These are phyloP conservation scores for Flaveria bidentis DNA, from an alignment of 129 eudicot species.

Conservation along the genomic window DNA sequence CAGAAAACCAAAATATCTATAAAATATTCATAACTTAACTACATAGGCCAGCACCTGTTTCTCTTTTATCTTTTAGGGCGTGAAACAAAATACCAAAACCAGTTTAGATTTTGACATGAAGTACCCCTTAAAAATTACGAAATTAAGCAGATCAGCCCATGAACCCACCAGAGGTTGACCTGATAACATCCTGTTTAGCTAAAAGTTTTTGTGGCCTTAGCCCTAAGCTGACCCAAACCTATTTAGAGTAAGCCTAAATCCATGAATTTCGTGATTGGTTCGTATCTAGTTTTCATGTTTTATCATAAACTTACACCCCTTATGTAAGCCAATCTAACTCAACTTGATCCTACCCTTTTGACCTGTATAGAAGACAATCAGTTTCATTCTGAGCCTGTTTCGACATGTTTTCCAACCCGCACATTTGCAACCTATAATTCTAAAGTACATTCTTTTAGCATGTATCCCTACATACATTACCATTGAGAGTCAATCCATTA, in stretches of 20 bases:
- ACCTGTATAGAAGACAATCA: background rate
- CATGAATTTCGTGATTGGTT: background rate
- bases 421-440: background rate
- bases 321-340: background rate
- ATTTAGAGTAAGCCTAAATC: background rate
- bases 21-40: background rate
- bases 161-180: background rate
- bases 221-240: background rate
- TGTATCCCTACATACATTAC: background rate
- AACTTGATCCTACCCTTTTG: background rate
- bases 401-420: background rate
- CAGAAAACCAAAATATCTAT: background rate
- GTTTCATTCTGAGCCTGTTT: background rate
- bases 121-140: background rate
- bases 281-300: background rate
- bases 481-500: background rate
- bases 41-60: background rate
- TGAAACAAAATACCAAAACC: background rate
- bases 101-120: slow-evolving; percentile 1
- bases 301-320: background rate
- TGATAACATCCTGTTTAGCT: background rate
- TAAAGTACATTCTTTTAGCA: background rate
- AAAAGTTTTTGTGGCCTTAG: background rate
- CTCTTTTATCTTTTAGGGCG: background rate
- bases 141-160: background rate